phyloP scores from a whole-genome alignment of 495 filamentous ascomycete species.

The Neohortaea acidophila region DNA sequence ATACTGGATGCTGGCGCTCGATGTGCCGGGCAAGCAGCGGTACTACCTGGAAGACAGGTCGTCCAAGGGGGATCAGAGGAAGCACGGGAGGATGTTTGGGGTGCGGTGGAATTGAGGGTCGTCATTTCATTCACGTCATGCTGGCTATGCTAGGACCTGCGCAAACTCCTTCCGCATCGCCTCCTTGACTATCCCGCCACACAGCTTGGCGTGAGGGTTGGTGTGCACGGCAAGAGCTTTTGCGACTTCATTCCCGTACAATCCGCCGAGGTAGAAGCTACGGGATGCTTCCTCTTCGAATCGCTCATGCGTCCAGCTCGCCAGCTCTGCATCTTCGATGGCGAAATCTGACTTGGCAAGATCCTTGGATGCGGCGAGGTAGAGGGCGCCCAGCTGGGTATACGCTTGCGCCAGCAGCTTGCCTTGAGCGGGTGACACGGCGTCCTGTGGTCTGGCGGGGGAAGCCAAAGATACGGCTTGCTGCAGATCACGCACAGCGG shows the following conservation, averaged over 20 bases:
- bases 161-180: constrained; percentile 59
- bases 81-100: constrained; percentile 42
- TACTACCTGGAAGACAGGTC: constrained; percentile 48
- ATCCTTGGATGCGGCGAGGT: constrained; percentile 45
- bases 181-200: constrained; percentile 73
- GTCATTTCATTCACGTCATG: too few relatives aligned
- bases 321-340: not conserved
- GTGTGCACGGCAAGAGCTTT: constrained; percentile 61
- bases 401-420: constrained; percentile 53
- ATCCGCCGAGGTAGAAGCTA: constrained; percentile 60
- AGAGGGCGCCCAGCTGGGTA: constrained; percentile 61
- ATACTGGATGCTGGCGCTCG: constrained; percentile 67
- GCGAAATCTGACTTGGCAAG: constrained; percentile 7
- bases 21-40: constrained; percentile 43
- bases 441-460: constrained; percentile 32
- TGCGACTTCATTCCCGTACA: constrained; percentile 65
- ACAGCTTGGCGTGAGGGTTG: constrained; percentile 81
- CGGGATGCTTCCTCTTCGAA: constrained; percentile 59
- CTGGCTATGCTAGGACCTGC: not conserved
- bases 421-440: constrained; percentile 45
- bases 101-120: constrained; percentile 46
- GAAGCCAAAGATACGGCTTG: constrained; percentile 53
- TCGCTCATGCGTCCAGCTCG: constrained; percentile 31
- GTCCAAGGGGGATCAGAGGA: constrained; percentile 30
- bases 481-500: constrained; percentile 45